Percentiles rank a stretch among this genome's conserved stretches.
phyloP scores from a whole-genome alignment of 2,329 filamentous ascomycete species.

The Diaporthe sp. region DNA sequence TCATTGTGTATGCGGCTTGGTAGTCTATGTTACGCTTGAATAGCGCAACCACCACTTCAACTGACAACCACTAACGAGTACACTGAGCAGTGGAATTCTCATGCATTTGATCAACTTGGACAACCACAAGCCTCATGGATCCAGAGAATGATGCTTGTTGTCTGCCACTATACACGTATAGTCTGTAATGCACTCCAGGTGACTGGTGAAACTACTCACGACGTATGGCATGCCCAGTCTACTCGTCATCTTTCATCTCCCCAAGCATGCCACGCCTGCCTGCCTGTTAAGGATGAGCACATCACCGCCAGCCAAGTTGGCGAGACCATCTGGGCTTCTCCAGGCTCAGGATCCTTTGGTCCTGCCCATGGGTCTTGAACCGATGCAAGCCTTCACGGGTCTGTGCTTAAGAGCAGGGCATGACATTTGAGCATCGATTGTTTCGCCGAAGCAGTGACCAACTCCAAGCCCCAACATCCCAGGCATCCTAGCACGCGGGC shows the following conservation, averaged over 20 bases:
- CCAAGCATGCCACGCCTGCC: background rate
- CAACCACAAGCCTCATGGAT: background rate
- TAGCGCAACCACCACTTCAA: background rate
- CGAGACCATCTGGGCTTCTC: slow-evolving; percentile 1
- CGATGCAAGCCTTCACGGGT: slow-evolving; percentile 1
- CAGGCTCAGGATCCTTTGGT: background rate
- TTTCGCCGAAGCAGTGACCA: slow-evolving; percentile 24
- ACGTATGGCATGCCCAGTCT: background rate
- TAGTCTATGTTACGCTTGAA: background rate
- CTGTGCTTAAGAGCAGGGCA: background rate
- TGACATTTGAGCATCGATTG: background rate
- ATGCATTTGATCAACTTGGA: background rate
- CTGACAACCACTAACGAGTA: background rate
- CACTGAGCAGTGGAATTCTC: background rate
- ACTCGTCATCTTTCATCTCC: background rate
- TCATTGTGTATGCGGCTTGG: background rate
- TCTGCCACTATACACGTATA: background rate
- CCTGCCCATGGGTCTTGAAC: background rate
- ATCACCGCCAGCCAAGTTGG: slow-evolving; percentile 27
- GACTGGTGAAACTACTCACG: background rate
- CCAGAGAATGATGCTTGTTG: background rate
- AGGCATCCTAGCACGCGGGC: background rate
- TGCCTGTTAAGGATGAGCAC: slow-evolving; percentile 11
- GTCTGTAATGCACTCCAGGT: too few relatives aligned
- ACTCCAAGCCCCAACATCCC: background rate